phyloP scores from a whole-genome alignment of 2,329 filamentous ascomycete species.

The Exophiala aquamarina region DNA sequence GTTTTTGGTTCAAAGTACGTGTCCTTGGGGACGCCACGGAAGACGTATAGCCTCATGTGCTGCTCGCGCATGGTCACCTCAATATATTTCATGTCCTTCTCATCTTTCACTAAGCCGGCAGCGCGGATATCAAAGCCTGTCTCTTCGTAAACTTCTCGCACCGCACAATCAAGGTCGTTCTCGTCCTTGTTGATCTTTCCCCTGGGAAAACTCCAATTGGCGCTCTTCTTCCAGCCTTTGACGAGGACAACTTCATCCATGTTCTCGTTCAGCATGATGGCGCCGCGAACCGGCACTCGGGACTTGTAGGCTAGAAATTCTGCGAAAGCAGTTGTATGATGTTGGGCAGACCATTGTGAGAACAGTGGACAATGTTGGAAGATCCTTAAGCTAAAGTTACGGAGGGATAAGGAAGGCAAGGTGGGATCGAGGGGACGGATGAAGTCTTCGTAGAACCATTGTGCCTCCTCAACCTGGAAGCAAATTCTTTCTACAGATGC shows the following conservation, averaged over 20 bases:
- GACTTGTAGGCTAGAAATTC: constrained; percentile 95
- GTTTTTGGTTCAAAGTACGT: constrained; percentile 87
- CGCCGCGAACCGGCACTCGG: constrained; percentile 87
- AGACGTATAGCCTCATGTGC: constrained; percentile 88
- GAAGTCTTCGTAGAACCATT: constrained; percentile 99
- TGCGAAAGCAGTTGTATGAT: constrained; percentile 80
- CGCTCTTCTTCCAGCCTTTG: constrained; percentile 96
- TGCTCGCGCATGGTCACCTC: constrained; percentile 89
- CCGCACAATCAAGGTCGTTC: constrained; percentile 86
- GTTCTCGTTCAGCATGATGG: constrained; percentile 86
- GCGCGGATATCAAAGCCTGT: constrained; percentile 81
- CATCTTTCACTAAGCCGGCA: constrained; percentile 72
- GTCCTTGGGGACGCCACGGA: constrained; percentile 82
- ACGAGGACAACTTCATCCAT: constrained; percentile 95
- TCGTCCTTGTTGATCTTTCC: constrained; percentile 99
- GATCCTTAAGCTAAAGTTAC: constrained; percentile 83
- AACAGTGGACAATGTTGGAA: constrained; percentile 93
- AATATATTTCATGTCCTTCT: constrained; percentile 75
- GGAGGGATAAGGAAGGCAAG: constrained; percentile 80
- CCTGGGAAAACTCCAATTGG: constrained; percentile 93
- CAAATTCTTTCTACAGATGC: constrained; percentile 89
- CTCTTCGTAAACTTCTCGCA: constrained; percentile 94
- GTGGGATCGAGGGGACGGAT: constrained; percentile 84
- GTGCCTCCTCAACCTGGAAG: constrained; percentile 97
- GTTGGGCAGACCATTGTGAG: constrained; percentile 73